Base-by-base conservation (phyloP, 2,329 filamentous ascomycete genomes). In the Claviceps fusiformis region DNA sequence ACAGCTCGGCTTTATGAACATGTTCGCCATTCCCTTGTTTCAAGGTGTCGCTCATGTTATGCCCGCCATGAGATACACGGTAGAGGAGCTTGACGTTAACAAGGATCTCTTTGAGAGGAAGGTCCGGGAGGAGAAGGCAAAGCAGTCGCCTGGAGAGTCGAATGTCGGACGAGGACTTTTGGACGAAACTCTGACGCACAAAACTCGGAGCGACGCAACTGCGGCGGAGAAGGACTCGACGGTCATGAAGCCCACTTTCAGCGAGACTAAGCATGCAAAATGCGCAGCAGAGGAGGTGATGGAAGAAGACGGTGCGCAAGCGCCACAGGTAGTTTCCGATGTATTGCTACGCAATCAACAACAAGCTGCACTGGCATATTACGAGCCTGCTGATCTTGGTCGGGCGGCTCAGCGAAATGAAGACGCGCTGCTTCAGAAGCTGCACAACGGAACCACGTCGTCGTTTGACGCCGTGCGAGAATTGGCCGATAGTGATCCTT, bases 1-100 rank as follows among this genome's bases (percentile, higher is more conserved):
- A 8, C 93, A 98, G 70, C 86, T 96, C 54, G 86, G 89, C 29
- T 98, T 98, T 71, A 96, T 97, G 88, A 93, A 89, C 60, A 81
- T 96, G 63, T 97, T 97, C 68, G 93, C 92, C 17, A 82, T 91
- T 51, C 93, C 93, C 1, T 78, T 98, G 0, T 98, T 98, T 66
- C 83, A 90, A 65, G 88, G 87, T 8, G 85, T 97, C 8, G 83
- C 88, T 35, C 87, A 95, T 62, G 80, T 97, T 41, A 79, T 97
- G 64, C 91, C 93, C 2, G 81, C 80, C 27, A 88, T 97, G 82
- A 75, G 77, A 52, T 96, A 95, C 68, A 88, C 86, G 13, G 85
- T 95, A 13, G 81, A 87, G 31, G 89, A 95, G 69, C 83, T 97
- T 29, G 77, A 87, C 52, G 73, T 73, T 56, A 97, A 97, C 69